Percentiles rank a stretch among this genome's conserved stretches.
Conservation (phyloP, 2,329 filamentous ascomycete genomes). For the Cladophialophora bantiana region DNA sequence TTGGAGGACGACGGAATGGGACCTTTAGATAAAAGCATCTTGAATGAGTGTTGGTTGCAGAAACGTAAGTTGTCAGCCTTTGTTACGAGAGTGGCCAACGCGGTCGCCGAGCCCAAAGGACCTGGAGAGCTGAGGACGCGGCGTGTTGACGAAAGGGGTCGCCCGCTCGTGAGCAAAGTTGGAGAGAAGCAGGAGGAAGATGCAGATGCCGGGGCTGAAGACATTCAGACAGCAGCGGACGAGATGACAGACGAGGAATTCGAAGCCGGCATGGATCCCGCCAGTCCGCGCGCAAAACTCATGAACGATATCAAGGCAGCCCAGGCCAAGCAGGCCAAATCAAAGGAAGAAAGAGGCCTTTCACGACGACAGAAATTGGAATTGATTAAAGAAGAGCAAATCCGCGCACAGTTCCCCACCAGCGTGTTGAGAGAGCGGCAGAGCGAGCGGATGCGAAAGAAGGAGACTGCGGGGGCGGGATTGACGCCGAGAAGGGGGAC, state of each 20-base stretch:
- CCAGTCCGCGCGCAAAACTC: slow-evolving; percentile 16
- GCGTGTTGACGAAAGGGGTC: slow-evolving; percentile 11
- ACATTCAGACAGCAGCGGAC: background rate
- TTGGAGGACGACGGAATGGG: slow-evolving; percentile 38
- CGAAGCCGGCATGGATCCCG: slow-evolving; percentile 10
- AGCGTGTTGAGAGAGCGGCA: slow-evolving; percentile 23
- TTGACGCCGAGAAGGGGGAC: background rate
- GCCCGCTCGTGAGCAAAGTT: background rate
- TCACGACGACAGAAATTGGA: slow-evolving; percentile 34
- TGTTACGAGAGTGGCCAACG: slow-evolving; percentile 26
- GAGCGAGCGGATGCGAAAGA: background rate
- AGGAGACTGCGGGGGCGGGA: background rate
- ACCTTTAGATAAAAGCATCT: slow-evolving; percentile 31
- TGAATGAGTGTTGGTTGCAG: slow-evolving; percentile 30
- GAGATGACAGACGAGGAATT: slow-evolving; percentile 3
- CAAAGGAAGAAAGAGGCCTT: slow-evolving; percentile 21
- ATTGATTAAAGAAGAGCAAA: slow-evolving; percentile 27
- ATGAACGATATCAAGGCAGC: slow-evolving; percentile 15
- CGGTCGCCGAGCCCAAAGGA: slow-evolving; percentile 10
- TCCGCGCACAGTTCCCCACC: slow-evolving; percentile 29
- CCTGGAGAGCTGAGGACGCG: slow-evolving; percentile 4
- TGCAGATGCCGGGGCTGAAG: background rate
- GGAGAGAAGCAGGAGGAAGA: background rate
- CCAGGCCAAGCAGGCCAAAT: slow-evolving; percentile 12
- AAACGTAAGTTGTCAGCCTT: slow-evolving; percentile 31